Conservation (phyloP, 345 rosid genomes). For the Arabidopsis thaliana region TAIR10.1 NC_003076.8:12358001-12358500, state of each 20-base stretch:
- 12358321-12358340: background rate
- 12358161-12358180: constrained; percentile 5
- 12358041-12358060: too few relatives aligned
- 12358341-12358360: background rate
- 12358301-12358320: too few relatives aligned
- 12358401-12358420: background rate
- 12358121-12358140: background rate
- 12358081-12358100: constrained; percentile 1
- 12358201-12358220: background rate
- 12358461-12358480: background rate
- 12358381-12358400: background rate
- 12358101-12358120: constrained; percentile 1
- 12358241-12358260: too few relatives aligned
- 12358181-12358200: background rate
- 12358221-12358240: background rate
- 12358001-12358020: too few relatives aligned
- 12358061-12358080: constrained; percentile 2
- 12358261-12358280: too few relatives aligned
- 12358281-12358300: too few relatives aligned
- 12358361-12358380: background rate
- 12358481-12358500: background rate
- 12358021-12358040: too few relatives aligned
- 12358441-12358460: background rate
- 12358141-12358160: constrained; percentile 10
- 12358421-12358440: background rate